Percentiles rank a stretch among this genome's conserved stretches.
Conservation (phyloP, 2,329 filamentous ascomycete species). For the Fusarium incarnatum region DNA sequence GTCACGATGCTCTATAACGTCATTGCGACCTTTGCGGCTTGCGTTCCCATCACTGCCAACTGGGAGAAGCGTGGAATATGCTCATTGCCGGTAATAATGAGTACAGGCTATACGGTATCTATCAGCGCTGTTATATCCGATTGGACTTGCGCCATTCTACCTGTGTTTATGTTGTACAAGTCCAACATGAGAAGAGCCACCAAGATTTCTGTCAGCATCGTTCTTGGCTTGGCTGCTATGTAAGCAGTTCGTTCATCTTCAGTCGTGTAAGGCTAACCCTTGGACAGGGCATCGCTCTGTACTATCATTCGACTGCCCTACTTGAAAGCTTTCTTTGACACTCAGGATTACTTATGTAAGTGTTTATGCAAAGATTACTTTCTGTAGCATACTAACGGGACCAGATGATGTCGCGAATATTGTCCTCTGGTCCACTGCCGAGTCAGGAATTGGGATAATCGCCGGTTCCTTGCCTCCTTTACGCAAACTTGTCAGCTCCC, state of each 20-base stretch:
- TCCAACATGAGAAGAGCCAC: slow-evolving; percentile 24
- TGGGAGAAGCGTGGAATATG: background rate
- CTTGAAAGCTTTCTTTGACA: slow-evolving; percentile 7
- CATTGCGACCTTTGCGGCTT: background rate
- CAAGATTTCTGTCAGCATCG: slow-evolving; percentile 27
- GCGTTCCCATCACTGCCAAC: background rate
- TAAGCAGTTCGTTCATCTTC: background rate
- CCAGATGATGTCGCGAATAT: slow-evolving; percentile 24
- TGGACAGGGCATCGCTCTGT: slow-evolving; percentile 19
- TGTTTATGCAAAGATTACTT: accelerated
- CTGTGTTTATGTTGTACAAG: slow-evolving; percentile 33
- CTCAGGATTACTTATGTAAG: slow-evolving; percentile 12
- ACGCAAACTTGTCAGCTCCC: slow-evolving; percentile 12
- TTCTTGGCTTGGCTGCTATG: slow-evolving; percentile 32
- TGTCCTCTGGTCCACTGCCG: slow-evolving; percentile 28
- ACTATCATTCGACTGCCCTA: slow-evolving; percentile 33
- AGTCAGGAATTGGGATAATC: slow-evolving; percentile 34
- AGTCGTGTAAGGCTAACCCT: accelerated
- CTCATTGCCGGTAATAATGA: background rate
- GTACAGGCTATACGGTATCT: slow-evolving; percentile 22
- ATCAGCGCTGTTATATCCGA: slow-evolving; percentile 11
- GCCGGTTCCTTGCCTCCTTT: slow-evolving; percentile 30
- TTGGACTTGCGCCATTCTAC: slow-evolving; percentile 28
- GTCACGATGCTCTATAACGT: slow-evolving; percentile 1
- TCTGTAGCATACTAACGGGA: background rate